A percentile compares a stretch with the other conserved stretches of the same genome.
These are phyloP conservation scores for Solanum hybrid DNA, from an alignment of 305 asterid genomes.

Conservation along the genomic window DNA sequence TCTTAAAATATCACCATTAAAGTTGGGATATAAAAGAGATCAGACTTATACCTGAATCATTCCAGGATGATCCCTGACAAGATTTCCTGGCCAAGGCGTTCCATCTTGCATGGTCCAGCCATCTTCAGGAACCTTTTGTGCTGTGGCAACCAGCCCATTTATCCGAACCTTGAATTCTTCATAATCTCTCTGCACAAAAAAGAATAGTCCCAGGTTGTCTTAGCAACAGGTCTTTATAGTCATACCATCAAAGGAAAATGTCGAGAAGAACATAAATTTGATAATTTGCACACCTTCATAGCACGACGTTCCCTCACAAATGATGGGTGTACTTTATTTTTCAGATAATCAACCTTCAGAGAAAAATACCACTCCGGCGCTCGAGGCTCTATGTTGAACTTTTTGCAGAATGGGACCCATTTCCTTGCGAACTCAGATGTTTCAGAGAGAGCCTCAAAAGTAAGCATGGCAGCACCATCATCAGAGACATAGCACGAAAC, in stretches of 20 bases:
- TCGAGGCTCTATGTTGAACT: conserved; percentile 77
- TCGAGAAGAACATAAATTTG: background rate
- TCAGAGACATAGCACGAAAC: conserved; percentile 96
- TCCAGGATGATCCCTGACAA: conserved; percentile 97
- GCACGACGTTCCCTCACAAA: conserved; percentile 97
- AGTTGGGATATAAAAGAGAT: background rate
- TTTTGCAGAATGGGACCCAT: conserved; percentile 99
- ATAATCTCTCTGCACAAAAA: conserved; percentile 70
- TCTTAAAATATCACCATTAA: background rate
- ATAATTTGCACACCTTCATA: conserved; percentile 59
- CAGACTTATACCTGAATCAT: conserved; percentile 74
- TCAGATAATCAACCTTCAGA: conserved; percentile 83
- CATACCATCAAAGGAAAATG: background rate
- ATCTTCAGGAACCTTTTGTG: conserved; percentile 94
- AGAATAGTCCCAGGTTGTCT: background rate
- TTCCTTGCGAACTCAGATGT: conserved; percentile 93
- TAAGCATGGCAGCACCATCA: conserved; percentile 99
- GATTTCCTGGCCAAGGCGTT: conserved; percentile 96
- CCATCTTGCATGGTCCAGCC: conserved; percentile 99
- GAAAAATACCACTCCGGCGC: conserved; percentile 97
- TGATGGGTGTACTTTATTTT: conserved; percentile 80
- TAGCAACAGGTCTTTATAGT: background rate
- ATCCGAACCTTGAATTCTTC: conserved; percentile 86
- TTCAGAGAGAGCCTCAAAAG: conserved; percentile 96
- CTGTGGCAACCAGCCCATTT: conserved; percentile 78